phyloP scores from a whole-genome alignment of 208 protist genomes.

The Trypanosoma rangeli region DNA sequence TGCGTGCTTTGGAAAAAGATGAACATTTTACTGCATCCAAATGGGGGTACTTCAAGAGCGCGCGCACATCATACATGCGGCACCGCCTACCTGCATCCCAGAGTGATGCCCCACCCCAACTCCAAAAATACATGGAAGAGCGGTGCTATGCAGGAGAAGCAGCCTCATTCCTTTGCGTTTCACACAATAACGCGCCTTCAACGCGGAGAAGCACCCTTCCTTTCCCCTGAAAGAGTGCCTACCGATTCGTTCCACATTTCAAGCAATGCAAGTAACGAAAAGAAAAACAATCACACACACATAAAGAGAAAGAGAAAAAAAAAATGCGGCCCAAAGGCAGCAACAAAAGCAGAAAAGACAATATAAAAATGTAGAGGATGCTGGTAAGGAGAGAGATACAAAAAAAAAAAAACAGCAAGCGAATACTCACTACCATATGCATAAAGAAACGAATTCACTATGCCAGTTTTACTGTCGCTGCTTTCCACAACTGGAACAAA shows the following conservation, averaged over 20 bases:
- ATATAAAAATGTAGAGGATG: no score
- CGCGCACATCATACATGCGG: no score
- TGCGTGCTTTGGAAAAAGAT: not conserved
- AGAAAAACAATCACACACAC: constrained; percentile 19
- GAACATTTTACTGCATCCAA: constrained; percentile 3
- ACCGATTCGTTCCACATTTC: no score
- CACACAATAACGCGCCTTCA: no score
- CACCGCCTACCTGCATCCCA: no score
- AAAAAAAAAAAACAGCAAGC: constrained; percentile 22
- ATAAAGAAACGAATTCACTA: constrained; percentile 8
- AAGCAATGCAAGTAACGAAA: not conserved
- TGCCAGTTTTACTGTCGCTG: constrained; percentile 21
- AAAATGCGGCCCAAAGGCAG: not conserved
- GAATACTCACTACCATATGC: not conserved
- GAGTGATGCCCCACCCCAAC: no score
- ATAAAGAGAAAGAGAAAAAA: not conserved
- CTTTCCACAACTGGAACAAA: constrained; percentile 62
- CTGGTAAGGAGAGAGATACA: not conserved
- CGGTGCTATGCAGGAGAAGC: no score
- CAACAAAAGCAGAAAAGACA: not conserved
- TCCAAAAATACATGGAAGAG: no score
- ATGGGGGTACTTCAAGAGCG: not conserved
- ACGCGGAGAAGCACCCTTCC: no score
- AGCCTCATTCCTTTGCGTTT: no score
- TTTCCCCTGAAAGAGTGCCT: no score